Evolutionary conservation across 352 stramenopile species (phyloP), one percentile per base, ranked within the genome.

Genomic region (Thraustotheca clavata): DNA sequence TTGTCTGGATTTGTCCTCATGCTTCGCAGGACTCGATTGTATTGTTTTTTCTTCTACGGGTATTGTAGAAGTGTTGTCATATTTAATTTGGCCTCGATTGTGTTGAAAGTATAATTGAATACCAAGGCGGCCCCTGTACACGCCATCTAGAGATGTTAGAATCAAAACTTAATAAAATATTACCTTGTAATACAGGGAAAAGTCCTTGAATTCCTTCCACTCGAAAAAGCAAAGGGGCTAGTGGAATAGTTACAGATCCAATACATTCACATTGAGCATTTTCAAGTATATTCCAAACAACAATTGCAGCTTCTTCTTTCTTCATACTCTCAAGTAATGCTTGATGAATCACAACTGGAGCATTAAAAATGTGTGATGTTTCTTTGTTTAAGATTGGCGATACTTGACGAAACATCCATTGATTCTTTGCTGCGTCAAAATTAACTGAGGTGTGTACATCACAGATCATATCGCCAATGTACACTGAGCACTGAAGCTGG

Each of bases 161-260:
- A 52, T 9, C 9, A 24, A 31, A 52, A 11, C 9, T 24, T 3
- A 11, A 52, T 9, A 11, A 12, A 52, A 52, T 22, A 27, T 14
- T 47, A 49, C 57, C 35, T 52, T 43, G 38, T 12, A 54, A 9
- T 27, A 65, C 26, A 7, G 57, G 38, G 18, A 65, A 65, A 3
- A 54, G 22, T 27, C 57, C 57, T 6, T 26, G 20, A 40, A 65
- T 65, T 12, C 57, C 57, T 65, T 54, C 18, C 3, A n/a, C 24
- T 4, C 57, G 57, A 35, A 54, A 65, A n/a, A 65, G 39, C n/a
- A 65, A 22, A 33, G 57, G 14, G 2, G 36, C 57, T 32, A 65
- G 40, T 5, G 57, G 57, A 39, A 65, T 54, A 6, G 36, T n/a
- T 9, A 40, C 57, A 14, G 18, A 20, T 26, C 57, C 57, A 24